phyloP scores from a whole-genome alignment of 768 basidiomycete species.

The Suillus fuscotomentosus region DNA sequence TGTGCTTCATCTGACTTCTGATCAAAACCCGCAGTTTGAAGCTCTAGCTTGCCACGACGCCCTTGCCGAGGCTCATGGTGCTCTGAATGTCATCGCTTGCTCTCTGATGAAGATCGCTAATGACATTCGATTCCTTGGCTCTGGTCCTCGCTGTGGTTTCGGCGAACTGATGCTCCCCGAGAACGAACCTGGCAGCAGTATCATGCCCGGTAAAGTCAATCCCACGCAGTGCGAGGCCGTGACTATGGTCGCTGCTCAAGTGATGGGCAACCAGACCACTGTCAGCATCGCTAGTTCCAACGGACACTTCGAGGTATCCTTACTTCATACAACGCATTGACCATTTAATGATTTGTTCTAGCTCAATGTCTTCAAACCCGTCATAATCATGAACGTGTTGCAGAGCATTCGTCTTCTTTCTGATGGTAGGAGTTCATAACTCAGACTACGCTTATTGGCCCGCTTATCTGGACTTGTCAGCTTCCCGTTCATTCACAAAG shows the following conservation, averaged over 20 bases:
- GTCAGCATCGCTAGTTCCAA: constrained; percentile 91
- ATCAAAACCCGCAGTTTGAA: constrained; percentile 67
- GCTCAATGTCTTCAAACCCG: constrained; percentile 99
- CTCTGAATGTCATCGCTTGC: constrained; percentile 93
- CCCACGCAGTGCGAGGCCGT: constrained; percentile 98
- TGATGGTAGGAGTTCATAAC: constrained; percentile 61
- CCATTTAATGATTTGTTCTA: constrained; percentile 27
- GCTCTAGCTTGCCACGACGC: constrained; percentile 97
- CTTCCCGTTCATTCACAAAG: constrained; percentile 90
- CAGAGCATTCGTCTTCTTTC: constrained; percentile 92
- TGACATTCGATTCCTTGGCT: constrained; percentile 96
- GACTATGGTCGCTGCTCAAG: constrained; percentile 98
- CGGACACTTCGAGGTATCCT: constrained; percentile 92
- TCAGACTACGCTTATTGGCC: not conserved
- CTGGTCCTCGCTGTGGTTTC: constrained; percentile 95
- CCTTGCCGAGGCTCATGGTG: constrained; percentile 96
- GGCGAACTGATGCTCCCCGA: constrained; percentile 94
- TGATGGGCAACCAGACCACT: constrained; percentile 95
- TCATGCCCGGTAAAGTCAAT: constrained; percentile 99
- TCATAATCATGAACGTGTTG: constrained; percentile 96
- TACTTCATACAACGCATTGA: constrained; percentile 3
- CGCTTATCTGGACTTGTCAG: constrained; percentile 34
- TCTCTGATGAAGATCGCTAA: constrained; percentile 99
- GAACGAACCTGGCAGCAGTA: constrained; percentile 98
- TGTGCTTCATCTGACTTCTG: not conserved